Percentiles rank a stretch among this genome's conserved stretches.
Evolutionary conservation across 495 filamentous ascomycete genomes (phyloP).

Genomic region (Tuber indicum): DNA sequence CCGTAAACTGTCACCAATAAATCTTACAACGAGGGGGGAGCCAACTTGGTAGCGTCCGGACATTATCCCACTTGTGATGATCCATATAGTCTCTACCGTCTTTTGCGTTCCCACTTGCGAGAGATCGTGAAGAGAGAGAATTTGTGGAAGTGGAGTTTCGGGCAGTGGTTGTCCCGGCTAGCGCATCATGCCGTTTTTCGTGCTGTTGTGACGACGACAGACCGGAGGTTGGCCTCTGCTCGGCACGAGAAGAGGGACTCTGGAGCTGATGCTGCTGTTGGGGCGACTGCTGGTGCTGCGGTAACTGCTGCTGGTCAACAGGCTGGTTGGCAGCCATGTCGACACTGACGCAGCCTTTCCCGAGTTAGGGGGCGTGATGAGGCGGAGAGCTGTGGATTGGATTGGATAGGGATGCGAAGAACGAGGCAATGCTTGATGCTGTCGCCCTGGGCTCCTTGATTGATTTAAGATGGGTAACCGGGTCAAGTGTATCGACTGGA

Average conservation of each 20-base stretch:
- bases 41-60: conserved; percentile 42
- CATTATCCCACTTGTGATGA: conserved; percentile 33
- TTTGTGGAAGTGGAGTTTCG: conserved; percentile 38
- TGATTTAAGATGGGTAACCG: not conserved
- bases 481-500: not conserved
- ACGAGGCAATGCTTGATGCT: conserved; percentile 23
- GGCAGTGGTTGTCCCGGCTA: conserved; percentile 30
- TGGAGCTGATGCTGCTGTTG: conserved; percentile 21
- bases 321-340: conserved; percentile 34
- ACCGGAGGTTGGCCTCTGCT: conserved; percentile 25
- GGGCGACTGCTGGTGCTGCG: conserved; percentile 15
- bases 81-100: conserved; percentile 29
- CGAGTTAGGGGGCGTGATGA: not conserved
- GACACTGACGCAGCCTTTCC: not conserved
- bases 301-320: conserved; percentile 18
- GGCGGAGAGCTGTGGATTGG: conserved; percentile 21
- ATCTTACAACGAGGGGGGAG: conserved; percentile 35
- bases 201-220: conserved; percentile 30
- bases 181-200: conserved; percentile 25
- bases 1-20: conserved; percentile 32
- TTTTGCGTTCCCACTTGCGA: conserved; percentile 24
- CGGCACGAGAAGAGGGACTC: conserved; percentile 20
- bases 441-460: conserved; percentile 2
- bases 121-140: conserved; percentile 38
- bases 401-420: conserved; percentile 14